phyloP scores from a whole-genome alignment of 2,329 filamentous ascomycete genomes.

The Talaromyces sp. region DNA sequence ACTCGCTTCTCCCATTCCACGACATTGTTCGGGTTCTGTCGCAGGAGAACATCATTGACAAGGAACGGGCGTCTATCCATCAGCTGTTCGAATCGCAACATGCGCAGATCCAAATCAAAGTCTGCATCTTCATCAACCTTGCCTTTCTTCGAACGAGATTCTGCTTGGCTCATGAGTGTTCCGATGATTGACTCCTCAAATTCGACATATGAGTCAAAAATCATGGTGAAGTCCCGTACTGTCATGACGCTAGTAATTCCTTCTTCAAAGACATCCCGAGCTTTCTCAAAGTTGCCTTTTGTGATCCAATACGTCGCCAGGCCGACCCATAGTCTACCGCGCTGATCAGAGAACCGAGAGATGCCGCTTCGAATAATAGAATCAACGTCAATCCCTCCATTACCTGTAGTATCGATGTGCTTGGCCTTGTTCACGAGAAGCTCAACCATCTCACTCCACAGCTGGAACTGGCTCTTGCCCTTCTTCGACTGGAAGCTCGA shows the following conservation, averaged over 20 bases:
- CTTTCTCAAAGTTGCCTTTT: conserved; percentile 84
- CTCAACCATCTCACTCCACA: conserved; percentile 98
- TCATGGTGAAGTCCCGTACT: conserved; percentile 90
- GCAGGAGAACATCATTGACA: conserved; percentile 88
- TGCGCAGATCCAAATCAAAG: conserved; percentile 89
- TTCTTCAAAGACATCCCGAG: conserved; percentile 91
- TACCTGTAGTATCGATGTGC: conserved; percentile 74
- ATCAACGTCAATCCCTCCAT: conserved; percentile 84
- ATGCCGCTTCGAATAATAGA: conserved; percentile 91
- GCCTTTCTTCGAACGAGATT: conserved; percentile 73
- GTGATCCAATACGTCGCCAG: conserved; percentile 96
- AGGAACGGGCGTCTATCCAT: conserved; percentile 97
- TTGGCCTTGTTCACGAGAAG: conserved; percentile 85
- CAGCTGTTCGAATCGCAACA: conserved; percentile 96
- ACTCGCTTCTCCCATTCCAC: conserved; percentile 96
- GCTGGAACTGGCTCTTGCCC: conserved; percentile 89
- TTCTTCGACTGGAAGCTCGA: conserved; percentile 86
- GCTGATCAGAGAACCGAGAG: conserved; percentile 83
- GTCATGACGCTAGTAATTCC: conserved; percentile 98
- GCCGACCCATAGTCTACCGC: conserved; percentile 91
- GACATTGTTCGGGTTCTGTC: conserved; percentile 95
- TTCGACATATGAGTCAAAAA: conserved; percentile 94
- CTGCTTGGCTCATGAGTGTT: conserved; percentile 83
- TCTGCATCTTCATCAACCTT: conserved; percentile 78
- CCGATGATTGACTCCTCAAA: conserved; percentile 96